These are phyloP conservation scores for Stemphylium lycopersici DNA, from an alignment of 2,329 filamentous ascomycete genomes.

Conservation along the genomic window DNA sequence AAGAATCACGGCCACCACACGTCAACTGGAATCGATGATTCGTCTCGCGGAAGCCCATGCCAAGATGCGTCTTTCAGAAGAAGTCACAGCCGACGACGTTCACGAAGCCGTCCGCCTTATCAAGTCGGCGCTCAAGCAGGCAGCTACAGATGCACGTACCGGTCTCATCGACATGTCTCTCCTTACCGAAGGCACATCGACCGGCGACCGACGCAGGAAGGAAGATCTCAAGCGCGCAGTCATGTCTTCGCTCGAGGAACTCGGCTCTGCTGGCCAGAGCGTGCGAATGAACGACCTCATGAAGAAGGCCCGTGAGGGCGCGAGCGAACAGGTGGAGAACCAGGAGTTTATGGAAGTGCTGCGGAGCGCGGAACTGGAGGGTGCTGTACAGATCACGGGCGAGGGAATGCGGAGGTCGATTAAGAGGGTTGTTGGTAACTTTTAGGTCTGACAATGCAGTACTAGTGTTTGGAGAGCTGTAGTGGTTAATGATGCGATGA, in stretches of 20 bases:
- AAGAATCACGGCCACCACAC: constrained; percentile 95
- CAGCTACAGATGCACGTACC: constrained; percentile 88
- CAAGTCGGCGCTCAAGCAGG: constrained; percentile 91
- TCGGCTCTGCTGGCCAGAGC: constrained; percentile 64
- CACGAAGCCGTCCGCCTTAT: constrained; percentile 91
- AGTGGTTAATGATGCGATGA: background rate
- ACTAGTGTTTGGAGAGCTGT: background rate
- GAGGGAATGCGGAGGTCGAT: constrained; percentile 85
- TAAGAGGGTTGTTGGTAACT: constrained; percentile 65
- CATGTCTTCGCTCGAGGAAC: constrained; percentile 77
- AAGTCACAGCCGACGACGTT: constrained; percentile 82
- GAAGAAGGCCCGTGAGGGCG: constrained; percentile 68
- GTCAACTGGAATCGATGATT: constrained; percentile 98
- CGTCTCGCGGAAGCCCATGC: constrained; percentile 94
- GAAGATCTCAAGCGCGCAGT: constrained; percentile 85
- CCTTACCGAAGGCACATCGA: constrained; percentile 90
- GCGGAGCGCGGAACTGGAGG: constrained; percentile 81
- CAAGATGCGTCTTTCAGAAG: constrained; percentile 86
- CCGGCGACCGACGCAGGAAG: constrained; percentile 81
- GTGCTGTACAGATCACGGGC: constrained; percentile 76
- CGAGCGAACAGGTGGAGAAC: constrained; percentile 68
- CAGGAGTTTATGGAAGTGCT: constrained; percentile 84
- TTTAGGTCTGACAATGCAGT: constrained; percentile 17
- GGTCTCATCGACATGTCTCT: constrained; percentile 97
- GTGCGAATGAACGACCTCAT: constrained; percentile 82